phyloP scores from a whole-genome alignment of 2,329 filamentous ascomycete species.

The Macrophomina tecta region DNA sequence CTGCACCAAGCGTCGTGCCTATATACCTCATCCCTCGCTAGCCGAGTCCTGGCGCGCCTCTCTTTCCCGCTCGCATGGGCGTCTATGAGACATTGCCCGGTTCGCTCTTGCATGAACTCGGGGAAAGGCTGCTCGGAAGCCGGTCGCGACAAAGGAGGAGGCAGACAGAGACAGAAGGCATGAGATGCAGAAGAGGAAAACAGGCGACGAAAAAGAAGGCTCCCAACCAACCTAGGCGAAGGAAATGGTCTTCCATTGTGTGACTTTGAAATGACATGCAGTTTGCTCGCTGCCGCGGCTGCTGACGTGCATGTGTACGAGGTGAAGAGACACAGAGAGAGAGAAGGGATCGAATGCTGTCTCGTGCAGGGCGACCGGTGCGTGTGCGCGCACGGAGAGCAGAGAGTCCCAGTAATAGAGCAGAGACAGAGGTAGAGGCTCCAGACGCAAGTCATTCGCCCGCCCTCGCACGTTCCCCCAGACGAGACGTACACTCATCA shows the following conservation, averaged over 20 bases:
- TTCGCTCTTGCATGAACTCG: no score
- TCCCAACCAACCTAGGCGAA: no score
- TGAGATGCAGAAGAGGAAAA: neutral
- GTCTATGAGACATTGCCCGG: no score
- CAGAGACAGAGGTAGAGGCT: neutral
- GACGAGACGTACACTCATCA: neutral
- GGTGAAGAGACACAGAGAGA: no score
- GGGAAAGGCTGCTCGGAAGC: no score
- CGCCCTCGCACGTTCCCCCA: neutral
- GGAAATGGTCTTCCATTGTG: neutral
- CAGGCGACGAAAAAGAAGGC: neutral
- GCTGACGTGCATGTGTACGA: slow-evolving; percentile 21
- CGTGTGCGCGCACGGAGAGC: neutral
- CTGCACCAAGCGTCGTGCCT: no score
- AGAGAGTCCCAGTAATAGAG: neutral
- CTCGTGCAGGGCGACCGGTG: neutral
- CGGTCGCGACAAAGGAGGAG: no score
- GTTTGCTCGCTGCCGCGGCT: neutral
- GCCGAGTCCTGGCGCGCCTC: no score
- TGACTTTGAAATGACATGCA: slow-evolving; percentile 11
- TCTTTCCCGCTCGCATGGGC: no score
- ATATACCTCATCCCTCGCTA: no score
- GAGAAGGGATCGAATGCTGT: neutral
- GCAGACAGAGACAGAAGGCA: no score
- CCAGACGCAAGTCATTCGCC: neutral